phyloP scores from a whole-genome alignment of 1,139 yeast genomes.

The Geotrichum aggregatum region DNA sequence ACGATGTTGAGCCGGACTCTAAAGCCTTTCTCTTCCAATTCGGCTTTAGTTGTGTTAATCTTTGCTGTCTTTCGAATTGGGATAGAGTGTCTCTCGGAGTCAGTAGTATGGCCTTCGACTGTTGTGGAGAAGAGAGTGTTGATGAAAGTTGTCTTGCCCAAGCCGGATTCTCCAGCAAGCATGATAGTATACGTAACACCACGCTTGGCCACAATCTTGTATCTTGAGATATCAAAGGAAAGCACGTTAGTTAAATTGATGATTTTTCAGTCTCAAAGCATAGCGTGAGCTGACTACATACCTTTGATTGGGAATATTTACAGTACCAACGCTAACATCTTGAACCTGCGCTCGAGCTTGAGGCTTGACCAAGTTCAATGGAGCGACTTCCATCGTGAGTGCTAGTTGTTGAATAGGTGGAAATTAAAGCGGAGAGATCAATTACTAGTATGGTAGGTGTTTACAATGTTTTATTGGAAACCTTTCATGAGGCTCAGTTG shows the following conservation, averaged over 20 bases:
- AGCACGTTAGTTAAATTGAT: too few relatives aligned
- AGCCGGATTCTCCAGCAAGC: constrained; percentile 95
- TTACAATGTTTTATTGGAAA: neutral
- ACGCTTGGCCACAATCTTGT: constrained; percentile 79
- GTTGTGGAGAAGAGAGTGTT: constrained; percentile 71
- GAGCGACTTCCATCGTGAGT: constrained; percentile 12
- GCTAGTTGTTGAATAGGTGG: neutral
- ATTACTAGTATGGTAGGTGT: neutral
- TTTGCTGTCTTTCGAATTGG: constrained; percentile 86
- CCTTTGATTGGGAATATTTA: constrained; percentile 91
- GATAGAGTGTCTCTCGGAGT: constrained; percentile 61
- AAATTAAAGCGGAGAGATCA: neutral
- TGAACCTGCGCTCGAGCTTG: neutral
- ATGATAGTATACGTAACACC: constrained; percentile 89
- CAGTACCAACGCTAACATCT: constrained; percentile 56
- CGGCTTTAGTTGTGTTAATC: constrained; percentile 83
- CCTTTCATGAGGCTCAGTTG: neutral
- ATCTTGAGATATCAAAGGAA: constrained; percentile 42
- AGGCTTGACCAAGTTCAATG: neutral
- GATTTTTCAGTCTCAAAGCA: too few relatives aligned
- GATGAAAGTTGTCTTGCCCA: constrained; percentile 84
- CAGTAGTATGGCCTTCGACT: constrained; percentile 61
- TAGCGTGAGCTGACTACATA: too few relatives aligned
- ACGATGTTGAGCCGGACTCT: constrained; percentile 78
- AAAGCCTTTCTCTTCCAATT: constrained; percentile 89